Evolutionary conservation across 2,329 filamentous ascomycete genomes (phyloP), one percentile per base, ranked within the genome.

Genomic region (Aspergillus pseudonomiae): DNA sequence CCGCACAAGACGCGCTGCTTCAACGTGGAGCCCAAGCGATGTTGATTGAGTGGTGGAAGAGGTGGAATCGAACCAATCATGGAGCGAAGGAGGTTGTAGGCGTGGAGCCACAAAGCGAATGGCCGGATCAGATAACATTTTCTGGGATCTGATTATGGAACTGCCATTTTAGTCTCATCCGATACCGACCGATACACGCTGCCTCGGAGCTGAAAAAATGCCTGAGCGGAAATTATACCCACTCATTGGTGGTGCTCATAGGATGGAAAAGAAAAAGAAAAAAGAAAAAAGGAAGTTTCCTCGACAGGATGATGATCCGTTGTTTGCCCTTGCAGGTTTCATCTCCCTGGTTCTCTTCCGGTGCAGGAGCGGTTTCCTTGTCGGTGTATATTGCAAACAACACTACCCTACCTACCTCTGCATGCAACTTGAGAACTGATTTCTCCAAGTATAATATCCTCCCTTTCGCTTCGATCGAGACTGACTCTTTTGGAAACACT

Each of bases 111-210:
- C 34, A 36, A 39, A 53, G 24, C 41, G 46, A 41, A 36, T 60
- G 48, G 57, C 16, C 61, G 58, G 62, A 63, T 63, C 62, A 63
- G 62, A 63, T 63, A 63, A 53, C 62, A 45, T 28, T 28, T 60
- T 28, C 26, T 53, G 16, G 46, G 39, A 39, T 21, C 26, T 16
- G 14, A 14, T 50, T 30, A 60, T 45, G 61, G 61, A 63, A 60
- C 61, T 63, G 50, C 26, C 54, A 12, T 60, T 43, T 52, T 60
- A 11, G 46, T 34, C 57, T 34, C 50, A 59, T 59, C 39, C 39
- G 39, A 41, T 41, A 41, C 39, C 19, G 30, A 28, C 57, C 21
- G 57, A 32, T 45, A 26, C 57, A 7, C 45, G 21, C 24, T 14
- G 21, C n/a, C 9, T 52, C 9, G 45, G 46, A 59, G 32, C 57